A percentile compares a stretch with the other conserved stretches of the same genome.
Conservation (phyloP, 352 stramenopile species). For the Phytophthora europaea region DNA sequence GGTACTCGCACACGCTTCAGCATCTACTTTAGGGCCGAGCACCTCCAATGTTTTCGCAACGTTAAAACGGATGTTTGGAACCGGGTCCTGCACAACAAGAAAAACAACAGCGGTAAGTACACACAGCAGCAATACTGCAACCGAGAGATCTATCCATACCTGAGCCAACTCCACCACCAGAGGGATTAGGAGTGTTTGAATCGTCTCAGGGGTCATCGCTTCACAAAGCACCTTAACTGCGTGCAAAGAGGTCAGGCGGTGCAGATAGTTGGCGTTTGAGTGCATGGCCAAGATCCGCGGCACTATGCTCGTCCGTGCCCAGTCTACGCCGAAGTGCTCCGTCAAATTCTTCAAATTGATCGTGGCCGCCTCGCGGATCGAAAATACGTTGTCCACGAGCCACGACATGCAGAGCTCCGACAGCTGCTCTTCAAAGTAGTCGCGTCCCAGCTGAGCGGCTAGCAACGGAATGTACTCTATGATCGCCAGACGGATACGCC, state of each 20-base stretch:
- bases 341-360: constrained; percentile 96
- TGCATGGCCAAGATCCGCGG: constrained; percentile 96
- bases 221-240: constrained; percentile 88
- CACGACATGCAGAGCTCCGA: constrained; percentile 96
- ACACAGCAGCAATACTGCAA: neutral
- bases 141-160: constrained; percentile 39
- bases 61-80: constrained; percentile 99
- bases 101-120: constrained; percentile 1
- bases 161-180: constrained; percentile 94
- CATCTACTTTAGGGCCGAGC: constrained; percentile 83
- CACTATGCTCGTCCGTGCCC: constrained; percentile 94
- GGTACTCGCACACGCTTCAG: constrained; percentile 65
- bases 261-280: constrained; percentile 94
- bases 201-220: constrained; percentile 77
- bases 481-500: constrained; percentile 98
- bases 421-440: constrained; percentile 98
- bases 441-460: constrained; percentile 94
- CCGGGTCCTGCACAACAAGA: constrained; percentile 76
- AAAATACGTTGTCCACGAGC: constrained; percentile 98
- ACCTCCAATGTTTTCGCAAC: constrained; percentile 96
- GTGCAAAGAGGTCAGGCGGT: constrained; percentile 94
- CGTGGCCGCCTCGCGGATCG: constrained; percentile 97
- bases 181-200: constrained; percentile 92
- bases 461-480: constrained; percentile 99
- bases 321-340: constrained; percentile 96